A percentile compares a stretch with the other conserved stretches of the same genome.
Evolutionary conservation across 805 yeast genomes (phyloP).

Genomic region (Maudiozyma saulgeensis): DNA sequence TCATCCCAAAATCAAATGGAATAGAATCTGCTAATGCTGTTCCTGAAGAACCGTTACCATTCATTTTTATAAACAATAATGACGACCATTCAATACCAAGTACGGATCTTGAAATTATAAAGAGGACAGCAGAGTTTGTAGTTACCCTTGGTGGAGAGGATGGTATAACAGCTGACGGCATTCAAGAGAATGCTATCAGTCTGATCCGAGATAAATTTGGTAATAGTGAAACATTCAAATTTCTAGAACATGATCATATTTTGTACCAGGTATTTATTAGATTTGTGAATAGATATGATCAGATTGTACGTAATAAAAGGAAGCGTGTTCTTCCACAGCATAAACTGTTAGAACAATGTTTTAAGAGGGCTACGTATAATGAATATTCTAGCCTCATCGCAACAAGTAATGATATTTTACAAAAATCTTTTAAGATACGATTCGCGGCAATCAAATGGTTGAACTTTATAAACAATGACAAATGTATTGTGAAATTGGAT

Average conservation of each 20-base stretch:
- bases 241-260: constrained; percentile 52
- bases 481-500: not conserved
- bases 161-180: constrained; percentile 16
- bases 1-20: too few species aligned
- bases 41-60: constrained; percentile 18
- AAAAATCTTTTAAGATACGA: constrained; percentile 35
- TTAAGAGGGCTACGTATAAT: constrained; percentile 46
- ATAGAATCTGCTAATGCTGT: not conserved
- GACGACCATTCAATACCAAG: constrained; percentile 35
- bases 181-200: constrained; percentile 33
- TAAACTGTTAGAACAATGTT: constrained; percentile 26
- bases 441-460: constrained; percentile 84
- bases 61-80: constrained; percentile 24
- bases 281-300: constrained; percentile 48
- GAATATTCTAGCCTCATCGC: constrained; percentile 30
- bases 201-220: constrained; percentile 18
- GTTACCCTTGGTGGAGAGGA: constrained; percentile 17
- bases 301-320: constrained; percentile 11
- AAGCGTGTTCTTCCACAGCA: not conserved
- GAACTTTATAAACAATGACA: constrained; percentile 38
- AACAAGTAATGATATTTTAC: constrained; percentile 28
- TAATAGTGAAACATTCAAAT: constrained; percentile 53
- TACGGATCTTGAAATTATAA: constrained; percentile 59
- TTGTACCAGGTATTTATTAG: constrained; percentile 41
- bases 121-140: constrained; percentile 54